Evolutionary conservation across 2,329 filamentous ascomycete species (phyloP).

Genomic region (Cercospora berteroae): DNA sequence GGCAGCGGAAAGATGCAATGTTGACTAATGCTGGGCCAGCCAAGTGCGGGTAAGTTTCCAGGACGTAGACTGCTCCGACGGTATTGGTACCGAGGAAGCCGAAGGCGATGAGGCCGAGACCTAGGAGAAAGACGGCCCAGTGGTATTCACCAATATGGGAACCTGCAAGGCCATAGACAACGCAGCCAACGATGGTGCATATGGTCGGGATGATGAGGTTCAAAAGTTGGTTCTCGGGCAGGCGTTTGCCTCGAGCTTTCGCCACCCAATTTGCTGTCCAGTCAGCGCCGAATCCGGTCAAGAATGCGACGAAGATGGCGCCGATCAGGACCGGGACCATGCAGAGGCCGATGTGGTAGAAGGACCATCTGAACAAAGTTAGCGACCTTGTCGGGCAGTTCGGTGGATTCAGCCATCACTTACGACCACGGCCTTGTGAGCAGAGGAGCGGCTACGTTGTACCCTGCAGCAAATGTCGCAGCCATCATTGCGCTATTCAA

Average conservation of each 20-base stretch:
- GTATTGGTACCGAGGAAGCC: constrained; percentile 36
- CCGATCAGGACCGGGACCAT: constrained; percentile 30
- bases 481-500: constrained; percentile 35
- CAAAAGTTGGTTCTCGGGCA: constrained; percentile 34
- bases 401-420: not conserved
- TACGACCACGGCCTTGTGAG: constrained; percentile 29
- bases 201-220: constrained; percentile 32
- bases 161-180: constrained; percentile 34
- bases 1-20: constrained; percentile 34
- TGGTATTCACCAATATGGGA: constrained; percentile 24
- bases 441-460: constrained; percentile 31
- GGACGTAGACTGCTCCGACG: constrained; percentile 35
- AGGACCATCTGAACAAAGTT: constrained; percentile 27
- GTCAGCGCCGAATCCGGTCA: constrained; percentile 33
- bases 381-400: not conserved
- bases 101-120: constrained; percentile 33
- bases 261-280: constrained; percentile 32
- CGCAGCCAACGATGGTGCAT: constrained; percentile 29
- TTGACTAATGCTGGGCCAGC: constrained; percentile 36
- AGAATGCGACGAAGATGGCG: constrained; percentile 26
- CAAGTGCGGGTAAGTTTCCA: constrained; percentile 36
- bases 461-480: constrained; percentile 30
- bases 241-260: constrained; percentile 29
- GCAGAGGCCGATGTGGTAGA: constrained; percentile 29
- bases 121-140: constrained; percentile 32